phyloP scores from a whole-genome alignment of 768 basidiomycete species.

The Chlorophyllum brunneum region DNA sequence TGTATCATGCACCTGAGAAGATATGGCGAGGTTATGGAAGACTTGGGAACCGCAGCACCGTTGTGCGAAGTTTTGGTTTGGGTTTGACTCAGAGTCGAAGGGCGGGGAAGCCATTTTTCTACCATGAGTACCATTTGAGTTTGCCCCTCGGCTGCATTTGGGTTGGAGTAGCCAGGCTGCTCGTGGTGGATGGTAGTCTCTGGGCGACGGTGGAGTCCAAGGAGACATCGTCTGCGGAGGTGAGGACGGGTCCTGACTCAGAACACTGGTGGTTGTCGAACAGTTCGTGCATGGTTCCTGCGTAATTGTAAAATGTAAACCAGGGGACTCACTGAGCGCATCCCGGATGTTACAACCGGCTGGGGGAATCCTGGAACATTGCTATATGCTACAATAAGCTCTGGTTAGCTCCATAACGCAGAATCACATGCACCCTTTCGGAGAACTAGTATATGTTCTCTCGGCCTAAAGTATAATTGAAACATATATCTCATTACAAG shows the following conservation, averaged over 20 bases:
- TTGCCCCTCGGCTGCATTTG: constrained; percentile 50
- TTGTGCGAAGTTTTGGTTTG: constrained; percentile 58
- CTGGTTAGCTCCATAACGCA: background rate
- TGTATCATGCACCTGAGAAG: constrained; percentile 57
- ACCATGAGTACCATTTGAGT: constrained; percentile 48
- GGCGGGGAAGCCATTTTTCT: constrained; percentile 52
- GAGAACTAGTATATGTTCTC: too few species aligned
- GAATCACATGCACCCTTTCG: background rate
- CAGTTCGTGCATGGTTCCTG: constrained; percentile 55
- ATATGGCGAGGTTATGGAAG: constrained; percentile 57
- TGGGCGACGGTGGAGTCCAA: constrained; percentile 58
- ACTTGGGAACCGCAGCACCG: constrained; percentile 63
- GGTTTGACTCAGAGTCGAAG: constrained; percentile 39
- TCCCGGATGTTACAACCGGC: constrained; percentile 43
- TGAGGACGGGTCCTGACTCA: constrained; percentile 56
- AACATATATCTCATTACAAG: too few species aligned
- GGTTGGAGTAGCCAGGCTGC: constrained; percentile 48
- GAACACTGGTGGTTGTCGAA: constrained; percentile 52
- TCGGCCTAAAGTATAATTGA: too few species aligned
- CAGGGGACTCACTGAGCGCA: constrained; percentile 35
- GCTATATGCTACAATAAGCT: constrained; percentile 35
- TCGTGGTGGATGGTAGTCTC: constrained; percentile 54
- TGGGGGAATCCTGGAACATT: constrained; percentile 50
- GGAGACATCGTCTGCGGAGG: constrained; percentile 44
- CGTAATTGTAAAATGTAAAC: background rate